phyloP scores from a whole-genome alignment of 225 moss, liverwort and hornwort species.

The Physcomitrellopsis africana region DNA sequence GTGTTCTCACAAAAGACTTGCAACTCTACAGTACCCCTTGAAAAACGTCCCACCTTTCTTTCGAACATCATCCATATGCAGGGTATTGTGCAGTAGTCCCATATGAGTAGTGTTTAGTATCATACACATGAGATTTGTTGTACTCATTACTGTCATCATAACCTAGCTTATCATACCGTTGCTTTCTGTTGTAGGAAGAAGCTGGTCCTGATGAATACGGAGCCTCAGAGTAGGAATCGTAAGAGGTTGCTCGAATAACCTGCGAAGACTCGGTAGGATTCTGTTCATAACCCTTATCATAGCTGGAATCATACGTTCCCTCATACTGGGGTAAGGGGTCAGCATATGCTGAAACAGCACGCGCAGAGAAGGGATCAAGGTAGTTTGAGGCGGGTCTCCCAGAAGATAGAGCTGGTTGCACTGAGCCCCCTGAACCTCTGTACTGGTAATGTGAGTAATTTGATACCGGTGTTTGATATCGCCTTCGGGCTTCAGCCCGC shows the following conservation, averaged over 20 bases:
- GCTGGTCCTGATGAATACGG: conserved; percentile 40
- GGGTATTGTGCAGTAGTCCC: conserved; percentile 53
- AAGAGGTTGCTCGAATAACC: conserved; percentile 37
- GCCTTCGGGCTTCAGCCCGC: conserved; percentile 76
- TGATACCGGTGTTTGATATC: conserved; percentile 71
- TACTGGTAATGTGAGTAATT: conserved; percentile 55
- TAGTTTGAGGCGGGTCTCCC: conserved; percentile 40
- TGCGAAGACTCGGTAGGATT: conserved; percentile 44
- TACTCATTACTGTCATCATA: conserved; percentile 36
- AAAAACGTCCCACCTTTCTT: conserved; percentile 4
- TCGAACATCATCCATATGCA: conserved; percentile 47
- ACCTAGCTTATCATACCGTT: conserved; percentile 47
- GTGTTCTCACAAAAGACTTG: conserved; percentile 18
- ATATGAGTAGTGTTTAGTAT: conserved; percentile 55
- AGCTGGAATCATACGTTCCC: conserved; percentile 55
- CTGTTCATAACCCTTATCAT: conserved; percentile 57
- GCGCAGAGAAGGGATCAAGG: conserved; percentile 40
- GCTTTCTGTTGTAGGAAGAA: conserved; percentile 49
- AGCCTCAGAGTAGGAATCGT: conserved; percentile 50
- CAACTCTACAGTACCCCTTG: conserved; percentile 8
- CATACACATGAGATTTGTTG: conserved; percentile 56
- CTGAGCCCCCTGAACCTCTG: conserved; percentile 42
- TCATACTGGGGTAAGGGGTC: conserved; percentile 56
- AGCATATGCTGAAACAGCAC: conserved; percentile 43
- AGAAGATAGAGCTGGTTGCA: conserved; percentile 32